These are phyloP conservation scores for Lipomyces orientalis DNA, from an alignment of 805 yeast species.

Conservation along the genomic window DNA sequence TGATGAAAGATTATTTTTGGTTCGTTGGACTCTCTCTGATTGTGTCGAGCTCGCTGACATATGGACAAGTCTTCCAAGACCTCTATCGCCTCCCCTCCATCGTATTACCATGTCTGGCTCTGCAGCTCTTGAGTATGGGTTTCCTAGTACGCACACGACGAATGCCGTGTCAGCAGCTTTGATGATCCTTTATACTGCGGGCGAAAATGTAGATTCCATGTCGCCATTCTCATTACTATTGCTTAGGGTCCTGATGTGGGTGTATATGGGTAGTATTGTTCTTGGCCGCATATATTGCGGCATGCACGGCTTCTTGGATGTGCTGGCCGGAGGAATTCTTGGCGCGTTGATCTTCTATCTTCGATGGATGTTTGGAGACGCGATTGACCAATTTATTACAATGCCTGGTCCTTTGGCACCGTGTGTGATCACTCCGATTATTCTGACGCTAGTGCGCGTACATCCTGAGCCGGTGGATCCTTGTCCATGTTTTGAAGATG, in stretches of 20 bases:
- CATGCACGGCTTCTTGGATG: constrained; percentile 92
- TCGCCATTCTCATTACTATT: constrained; percentile 15
- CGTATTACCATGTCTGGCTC: constrained; percentile 89
- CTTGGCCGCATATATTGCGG: constrained; percentile 92
- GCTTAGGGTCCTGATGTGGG: constrained; percentile 24
- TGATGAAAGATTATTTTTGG: constrained; percentile 81
- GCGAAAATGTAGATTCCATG: constrained; percentile 12
- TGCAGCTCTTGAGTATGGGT: constrained; percentile 92
- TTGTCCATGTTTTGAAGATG: constrained; percentile 96
- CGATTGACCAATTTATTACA: constrained; percentile 52
- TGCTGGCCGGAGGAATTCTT: constrained; percentile 65
- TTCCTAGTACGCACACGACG: constrained; percentile 93
- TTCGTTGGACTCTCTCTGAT: constrained; percentile 1
- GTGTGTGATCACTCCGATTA: constrained; percentile 44
- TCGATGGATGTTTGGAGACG: constrained; percentile 51
- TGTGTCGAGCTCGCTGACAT: not conserved
- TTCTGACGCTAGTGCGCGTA: constrained; percentile 60
- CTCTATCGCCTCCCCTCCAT: constrained; percentile 87
- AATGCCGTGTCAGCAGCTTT: constrained; percentile 86
- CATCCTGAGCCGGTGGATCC: constrained; percentile 89
- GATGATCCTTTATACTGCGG: constrained; percentile 46
- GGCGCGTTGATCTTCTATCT: constrained; percentile 63
- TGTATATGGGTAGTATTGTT: constrained; percentile 69
- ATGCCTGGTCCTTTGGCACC: constrained; percentile 41
- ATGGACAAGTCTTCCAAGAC: constrained; percentile 70